phyloP scores from a whole-genome alignment of 495 filamentous ascomycete species.

The Talaromyces liani region DNA sequence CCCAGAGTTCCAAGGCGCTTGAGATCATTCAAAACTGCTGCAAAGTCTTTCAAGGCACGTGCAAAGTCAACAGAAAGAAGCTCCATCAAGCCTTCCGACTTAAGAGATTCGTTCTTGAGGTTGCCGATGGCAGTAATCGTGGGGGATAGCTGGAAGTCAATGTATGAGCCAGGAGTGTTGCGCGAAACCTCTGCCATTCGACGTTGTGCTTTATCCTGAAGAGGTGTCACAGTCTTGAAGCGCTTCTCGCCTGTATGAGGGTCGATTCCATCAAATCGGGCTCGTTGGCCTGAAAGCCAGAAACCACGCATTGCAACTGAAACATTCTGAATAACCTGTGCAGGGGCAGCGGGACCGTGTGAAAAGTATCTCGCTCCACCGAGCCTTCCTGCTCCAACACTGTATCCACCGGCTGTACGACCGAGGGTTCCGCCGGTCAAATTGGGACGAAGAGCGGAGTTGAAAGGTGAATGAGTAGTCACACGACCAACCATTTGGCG shows the following conservation, averaged over 20 bases:
- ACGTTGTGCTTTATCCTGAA: constrained; percentile 61
- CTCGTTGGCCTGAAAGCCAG: constrained; percentile 77
- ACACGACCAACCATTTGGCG: constrained; percentile 58
- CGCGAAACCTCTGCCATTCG: constrained; percentile 49
- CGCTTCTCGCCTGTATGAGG: constrained; percentile 63
- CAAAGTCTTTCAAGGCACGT: constrained; percentile 74
- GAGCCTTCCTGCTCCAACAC: constrained; percentile 58
- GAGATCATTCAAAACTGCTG: constrained; percentile 71
- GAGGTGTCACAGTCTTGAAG: constrained; percentile 59
- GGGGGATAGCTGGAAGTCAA: constrained; percentile 83
- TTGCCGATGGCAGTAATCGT: constrained; percentile 72
- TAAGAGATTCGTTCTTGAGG: constrained; percentile 46
- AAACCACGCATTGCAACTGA: constrained; percentile 86
- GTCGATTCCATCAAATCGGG: constrained; percentile 69
- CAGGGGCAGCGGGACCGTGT: constrained; percentile 73
- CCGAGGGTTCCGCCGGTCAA: constrained; percentile 82
- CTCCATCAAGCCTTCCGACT: constrained; percentile 74
- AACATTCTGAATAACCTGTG: constrained; percentile 91
- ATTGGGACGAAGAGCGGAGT: constrained; percentile 83
- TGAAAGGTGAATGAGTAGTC: constrained; percentile 76
- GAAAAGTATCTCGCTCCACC: constrained; percentile 82
- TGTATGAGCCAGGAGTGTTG: constrained; percentile 61
- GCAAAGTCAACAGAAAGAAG: constrained; percentile 83
- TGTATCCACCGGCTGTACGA: constrained; percentile 82
- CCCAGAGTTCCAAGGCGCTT: constrained; percentile 67